Conservation (phyloP, 2,329 filamentous ascomycete genomes). For the Cytospora piceicola region DNA sequence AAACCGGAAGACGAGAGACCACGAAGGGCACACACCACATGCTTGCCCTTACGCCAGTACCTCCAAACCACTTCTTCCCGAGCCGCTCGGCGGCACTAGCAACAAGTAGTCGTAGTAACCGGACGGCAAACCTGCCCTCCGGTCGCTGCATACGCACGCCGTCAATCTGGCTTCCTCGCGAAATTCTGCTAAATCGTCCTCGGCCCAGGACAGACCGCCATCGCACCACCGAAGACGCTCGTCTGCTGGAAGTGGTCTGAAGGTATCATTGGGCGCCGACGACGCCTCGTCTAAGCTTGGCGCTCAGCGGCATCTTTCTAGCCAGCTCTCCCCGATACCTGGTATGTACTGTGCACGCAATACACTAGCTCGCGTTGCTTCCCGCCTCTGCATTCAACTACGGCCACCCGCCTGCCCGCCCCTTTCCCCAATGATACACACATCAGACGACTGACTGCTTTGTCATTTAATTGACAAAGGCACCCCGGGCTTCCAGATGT, state of each 20-base stretch:
- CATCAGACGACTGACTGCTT: constrained; percentile 14
- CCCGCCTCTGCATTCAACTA: constrained; percentile 25
- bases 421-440: constrained; percentile 4
- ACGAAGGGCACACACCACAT: constrained; percentile 9
- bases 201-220: constrained; percentile 49
- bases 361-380: constrained; percentile 28
- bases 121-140: constrained; percentile 32
- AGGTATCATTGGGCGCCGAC: constrained; percentile 41
- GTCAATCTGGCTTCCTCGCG: constrained; percentile 57
- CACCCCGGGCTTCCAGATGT: constrained; percentile 69
- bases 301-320: constrained; percentile 44
- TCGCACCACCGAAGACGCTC: constrained; percentile 57
- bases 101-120: constrained; percentile 8
- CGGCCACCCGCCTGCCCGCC: constrained; percentile 24
- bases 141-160: constrained; percentile 34
- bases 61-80: constrained; percentile 5
- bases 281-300: constrained; percentile 42
- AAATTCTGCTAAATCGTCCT: constrained; percentile 56
- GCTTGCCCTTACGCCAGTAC: constrained; percentile 17
- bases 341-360: constrained; percentile 47
- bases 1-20: constrained; percentile 12
- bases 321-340: constrained; percentile 57
- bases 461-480: constrained; percentile 44
- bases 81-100: constrained; percentile 12
- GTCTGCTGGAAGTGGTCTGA: constrained; percentile 44